Evolutionary conservation across 352 stramenopile species (phyloP).

Genomic region (Elongisporangium undulatum): DNA sequence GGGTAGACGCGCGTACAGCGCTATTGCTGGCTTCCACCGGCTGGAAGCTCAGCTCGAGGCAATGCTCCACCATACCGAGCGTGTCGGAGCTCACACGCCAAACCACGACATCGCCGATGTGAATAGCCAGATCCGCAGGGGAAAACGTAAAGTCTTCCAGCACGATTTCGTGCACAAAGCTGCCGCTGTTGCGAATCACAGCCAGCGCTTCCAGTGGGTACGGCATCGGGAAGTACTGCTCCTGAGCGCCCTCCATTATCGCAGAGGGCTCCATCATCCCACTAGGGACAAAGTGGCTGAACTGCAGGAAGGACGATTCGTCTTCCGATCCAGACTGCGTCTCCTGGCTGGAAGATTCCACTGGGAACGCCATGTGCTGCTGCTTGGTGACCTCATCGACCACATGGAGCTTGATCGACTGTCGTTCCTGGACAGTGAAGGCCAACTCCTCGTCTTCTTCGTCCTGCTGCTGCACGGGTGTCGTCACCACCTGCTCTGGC

Average conservation of each 20-base stretch:
- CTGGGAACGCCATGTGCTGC: conserved; percentile 19
- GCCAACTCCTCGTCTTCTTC: conserved; percentile 35
- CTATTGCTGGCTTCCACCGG: conserved; percentile 1
- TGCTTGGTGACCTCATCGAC: conserved; percentile 12
- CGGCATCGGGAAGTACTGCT: conserved; percentile 17
- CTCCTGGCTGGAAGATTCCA: conserved; percentile 60
- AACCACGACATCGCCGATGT: conserved; percentile 25
- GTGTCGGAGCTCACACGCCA: conserved; percentile 31
- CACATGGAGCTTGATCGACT: conserved; percentile 32
- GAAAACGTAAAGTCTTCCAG: conserved; percentile 33
- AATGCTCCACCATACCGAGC: conserved; percentile 35
- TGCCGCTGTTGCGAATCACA: conserved; percentile 3
- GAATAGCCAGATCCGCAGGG: conserved; percentile 21
- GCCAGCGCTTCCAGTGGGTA: conserved; percentile 17
- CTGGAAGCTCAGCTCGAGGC: conserved; percentile 16
- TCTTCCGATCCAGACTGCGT: conserved; percentile 69
- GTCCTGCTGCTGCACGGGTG: conserved; percentile 7
- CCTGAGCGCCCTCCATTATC: conserved; percentile 1
- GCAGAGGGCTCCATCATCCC: conserved; percentile 3
- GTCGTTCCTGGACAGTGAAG: conserved; percentile 35
- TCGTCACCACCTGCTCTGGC: not conserved
- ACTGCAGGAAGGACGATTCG: conserved; percentile 30
- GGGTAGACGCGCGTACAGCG: conserved; percentile 7
- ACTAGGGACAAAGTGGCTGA: conserved; percentile 10
- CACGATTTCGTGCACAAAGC: conserved; percentile 23